Percentiles rank a stretch among this genome's conserved stretches.
These are phyloP conservation scores for Daucus carota DNA, from an alignment of 129 eudicot species.

Conservation along the genomic window DH1_v3.0 NC_030381.2:21884001-21884500, in stretches of 20 bases:
- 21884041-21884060: slow-evolving; percentile 63
- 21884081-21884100: slow-evolving; percentile 65
- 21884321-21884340: slow-evolving; percentile 42
- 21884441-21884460: neutral
- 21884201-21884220: slow-evolving; percentile 1
- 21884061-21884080: slow-evolving; percentile 50
- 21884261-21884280: slow-evolving; percentile 62
- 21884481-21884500: neutral
- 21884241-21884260: slow-evolving; percentile 76
- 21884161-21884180: slow-evolving; percentile 9
- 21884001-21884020: slow-evolving; percentile 68
- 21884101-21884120: slow-evolving; percentile 67
- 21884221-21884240: slow-evolving; percentile 47
- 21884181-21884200: neutral
- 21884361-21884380: neutral
- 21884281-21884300: slow-evolving; percentile 66
- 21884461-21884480: neutral
- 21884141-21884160: slow-evolving; percentile 33
- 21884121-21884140: slow-evolving; percentile 25
- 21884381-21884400: neutral
- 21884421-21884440: neutral
- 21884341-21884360: slow-evolving; percentile 30
- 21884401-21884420: neutral
- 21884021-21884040: slow-evolving; percentile 60
- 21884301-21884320: slow-evolving; percentile 65